Percentiles rank a stretch among this genome's conserved stretches.
These are phyloP conservation scores for Suillus decipiens DNA, from an alignment of 768 basidiomycete species.

Conservation along the genomic window DNA sequence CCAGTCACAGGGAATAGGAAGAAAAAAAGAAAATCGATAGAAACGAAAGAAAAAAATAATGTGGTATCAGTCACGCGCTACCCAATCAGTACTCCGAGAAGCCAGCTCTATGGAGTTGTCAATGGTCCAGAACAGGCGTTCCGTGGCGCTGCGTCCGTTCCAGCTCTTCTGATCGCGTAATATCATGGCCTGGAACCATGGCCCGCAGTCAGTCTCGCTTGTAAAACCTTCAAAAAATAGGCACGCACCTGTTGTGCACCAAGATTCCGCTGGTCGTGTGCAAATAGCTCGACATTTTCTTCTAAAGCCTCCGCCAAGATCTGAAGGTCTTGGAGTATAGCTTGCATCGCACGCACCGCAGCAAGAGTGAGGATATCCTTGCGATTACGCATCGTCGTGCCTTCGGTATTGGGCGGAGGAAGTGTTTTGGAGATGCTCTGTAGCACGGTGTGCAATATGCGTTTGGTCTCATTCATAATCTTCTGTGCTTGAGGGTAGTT, in stretches of 20 bases:
- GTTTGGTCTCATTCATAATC: conserved; percentile 87
- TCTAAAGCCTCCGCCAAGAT: conserved; percentile 83
- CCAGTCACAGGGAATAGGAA: conserved; percentile 3
- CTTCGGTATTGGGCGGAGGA: conserved; percentile 51
- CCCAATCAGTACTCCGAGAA: conserved; percentile 84
- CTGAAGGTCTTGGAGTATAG: conserved; percentile 87
- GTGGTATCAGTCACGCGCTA: conserved; percentile 59
- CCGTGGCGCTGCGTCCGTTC: conserved; percentile 89
- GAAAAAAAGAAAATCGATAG: neutral
- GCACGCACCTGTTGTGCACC: conserved; percentile 89
- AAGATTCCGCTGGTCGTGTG: conserved; percentile 91
- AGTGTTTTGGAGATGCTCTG: conserved; percentile 79
- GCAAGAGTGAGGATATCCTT: conserved; percentile 74
- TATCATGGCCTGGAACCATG: conserved; percentile 78
- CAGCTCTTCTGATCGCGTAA: conserved; percentile 94
- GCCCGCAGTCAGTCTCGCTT: conserved; percentile 8
- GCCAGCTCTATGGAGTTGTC: conserved; percentile 90
- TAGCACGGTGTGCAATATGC: conserved; percentile 89
- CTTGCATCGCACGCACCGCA: conserved; percentile 80
- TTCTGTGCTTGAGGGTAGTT: conserved; percentile 91
- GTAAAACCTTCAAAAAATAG: neutral
- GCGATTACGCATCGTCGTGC: conserved; percentile 62
- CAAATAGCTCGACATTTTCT: conserved; percentile 90
- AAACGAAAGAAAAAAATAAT: neutral
- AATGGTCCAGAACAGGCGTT: conserved; percentile 89